These are phyloP conservation scores for Boletus edulis DNA, from an alignment of 768 basidiomycete genomes.

Conservation along the genomic window DNA sequence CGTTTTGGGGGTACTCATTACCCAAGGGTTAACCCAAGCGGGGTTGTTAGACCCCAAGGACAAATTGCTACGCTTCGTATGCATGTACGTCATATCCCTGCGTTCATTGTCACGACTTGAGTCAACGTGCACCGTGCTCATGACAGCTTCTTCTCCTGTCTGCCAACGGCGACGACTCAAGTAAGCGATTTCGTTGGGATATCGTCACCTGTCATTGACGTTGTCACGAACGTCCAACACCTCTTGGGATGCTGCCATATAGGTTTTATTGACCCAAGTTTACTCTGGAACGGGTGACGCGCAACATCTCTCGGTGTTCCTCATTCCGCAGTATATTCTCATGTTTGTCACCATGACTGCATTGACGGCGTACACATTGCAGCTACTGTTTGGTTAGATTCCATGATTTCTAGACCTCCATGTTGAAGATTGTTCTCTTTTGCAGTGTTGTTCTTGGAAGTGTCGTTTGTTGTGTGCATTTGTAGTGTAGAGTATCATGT, in stretches of 20 bases:
- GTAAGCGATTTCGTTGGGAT: slow-evolving; percentile 24
- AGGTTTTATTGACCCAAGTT: slow-evolving; percentile 65
- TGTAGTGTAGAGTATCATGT: no score
- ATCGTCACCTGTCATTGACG: not conserved
- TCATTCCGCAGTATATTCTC: slow-evolving; percentile 54
- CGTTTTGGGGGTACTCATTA: slow-evolving; percentile 58
- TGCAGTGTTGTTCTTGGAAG: no score
- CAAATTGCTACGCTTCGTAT: slow-evolving; percentile 63
- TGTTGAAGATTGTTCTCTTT: no score
- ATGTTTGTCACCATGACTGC: slow-evolving; percentile 40
- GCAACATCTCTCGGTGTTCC: slow-evolving; percentile 57
- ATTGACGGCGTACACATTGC: slow-evolving; percentile 35
- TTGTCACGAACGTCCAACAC: not conserved
- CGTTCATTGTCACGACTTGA: not conserved
- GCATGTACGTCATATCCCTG: slow-evolving; percentile 49
- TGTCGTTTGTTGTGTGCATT: no score
- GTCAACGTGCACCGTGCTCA: not conserved
- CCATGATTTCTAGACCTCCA: no score
- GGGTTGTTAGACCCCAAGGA: slow-evolving; percentile 51
- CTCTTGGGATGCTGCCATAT: not conserved
- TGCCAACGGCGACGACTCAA: slow-evolving; percentile 61
- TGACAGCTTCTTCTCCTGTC: slow-evolving; percentile 55
- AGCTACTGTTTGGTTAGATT: slow-evolving; percentile 31
- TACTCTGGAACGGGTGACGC: slow-evolving; percentile 65
- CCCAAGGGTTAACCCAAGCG: slow-evolving; percentile 27